These are phyloP conservation scores for Pythium coloratum DNA, from an alignment of 352 stramenopile species.

Conservation along the genomic window DNA sequence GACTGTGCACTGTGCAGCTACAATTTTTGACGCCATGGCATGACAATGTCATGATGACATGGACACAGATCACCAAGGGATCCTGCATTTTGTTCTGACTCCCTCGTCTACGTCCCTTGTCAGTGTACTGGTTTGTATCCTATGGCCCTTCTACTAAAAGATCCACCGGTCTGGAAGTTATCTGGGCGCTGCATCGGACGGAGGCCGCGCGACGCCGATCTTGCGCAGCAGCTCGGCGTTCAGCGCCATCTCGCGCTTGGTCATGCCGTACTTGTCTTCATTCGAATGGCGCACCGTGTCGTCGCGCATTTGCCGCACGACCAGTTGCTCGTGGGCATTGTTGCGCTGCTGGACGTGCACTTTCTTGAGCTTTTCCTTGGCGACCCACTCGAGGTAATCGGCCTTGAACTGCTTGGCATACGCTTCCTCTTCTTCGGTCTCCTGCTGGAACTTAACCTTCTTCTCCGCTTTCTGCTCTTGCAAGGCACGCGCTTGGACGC, in stretches of 20 bases:
- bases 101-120: not conserved
- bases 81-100: too few relatives aligned
- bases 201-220: constrained; percentile 21
- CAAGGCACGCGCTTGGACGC: constrained; percentile 39
- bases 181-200: constrained; percentile 16
- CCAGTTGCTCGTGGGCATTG: constrained; percentile 40
- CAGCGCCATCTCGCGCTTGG: constrained; percentile 51
- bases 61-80: not conserved
- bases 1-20: too few relatives aligned
- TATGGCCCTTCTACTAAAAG: not conserved
- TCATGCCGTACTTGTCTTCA: constrained; percentile 76
- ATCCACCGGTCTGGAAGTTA: not conserved
- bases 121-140: not conserved
- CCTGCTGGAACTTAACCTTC: constrained; percentile 22
- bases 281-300: constrained; percentile 39
- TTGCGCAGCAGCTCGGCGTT: constrained; percentile 46
- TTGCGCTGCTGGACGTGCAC: constrained; percentile 37
- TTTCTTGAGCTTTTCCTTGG: constrained; percentile 34
- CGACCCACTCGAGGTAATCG: constrained; percentile 47
- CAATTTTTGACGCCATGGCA: too few relatives aligned
- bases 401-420: constrained; percentile 50
- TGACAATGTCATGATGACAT: not conserved
- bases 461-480: constrained; percentile 49
- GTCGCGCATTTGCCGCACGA: constrained; percentile 49
- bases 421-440: constrained; percentile 38